Percentiles rank a stretch among this genome's conserved stretches.
phyloP scores from a whole-genome alignment of 768 basidiomycete species.

The Rhodotorula toruloides region DNA sequence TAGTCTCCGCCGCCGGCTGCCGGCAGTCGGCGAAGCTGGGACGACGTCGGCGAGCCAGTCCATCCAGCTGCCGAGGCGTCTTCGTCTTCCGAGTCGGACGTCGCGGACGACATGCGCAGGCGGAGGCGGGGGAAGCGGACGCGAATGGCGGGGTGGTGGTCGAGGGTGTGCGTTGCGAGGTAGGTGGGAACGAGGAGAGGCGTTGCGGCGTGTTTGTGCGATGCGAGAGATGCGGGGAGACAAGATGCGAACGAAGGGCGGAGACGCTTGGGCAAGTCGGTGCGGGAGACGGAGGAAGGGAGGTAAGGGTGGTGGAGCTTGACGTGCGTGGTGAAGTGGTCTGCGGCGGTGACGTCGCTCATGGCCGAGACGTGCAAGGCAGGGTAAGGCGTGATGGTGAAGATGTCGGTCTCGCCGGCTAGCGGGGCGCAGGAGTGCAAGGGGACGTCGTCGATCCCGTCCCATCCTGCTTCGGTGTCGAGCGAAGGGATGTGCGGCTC shows the following conservation, averaged over 20 bases:
- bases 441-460: not conserved
- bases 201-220: not conserved
- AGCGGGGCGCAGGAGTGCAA: not conserved
- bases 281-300: not conserved
- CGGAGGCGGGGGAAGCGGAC: conserved; percentile 23
- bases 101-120: conserved; percentile 19
- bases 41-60: not conserved
- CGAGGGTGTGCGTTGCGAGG: conserved; percentile 6
- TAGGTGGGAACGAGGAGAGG: not conserved
- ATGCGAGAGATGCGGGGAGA: not conserved
- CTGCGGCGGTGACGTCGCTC: conserved; percentile 13
- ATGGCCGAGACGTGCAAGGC: conserved; percentile 13
- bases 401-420: conserved; percentile 4
- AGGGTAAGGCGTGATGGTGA: conserved; percentile 4
- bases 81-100: conserved; percentile 11
- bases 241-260: not conserved
- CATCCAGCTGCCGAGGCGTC: not conserved
- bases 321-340: conserved; percentile 31
- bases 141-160: conserved; percentile 21
- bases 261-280: not conserved
- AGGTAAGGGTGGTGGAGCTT: not conserved
- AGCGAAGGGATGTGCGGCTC: not conserved
- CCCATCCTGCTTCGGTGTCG: not conserved
- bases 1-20: conserved; percentile 12
- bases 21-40: conserved; percentile 3